Base-by-base conservation (phyloP, 306 rosid genomes). In the Hippophae rhamnoides region DNA sequence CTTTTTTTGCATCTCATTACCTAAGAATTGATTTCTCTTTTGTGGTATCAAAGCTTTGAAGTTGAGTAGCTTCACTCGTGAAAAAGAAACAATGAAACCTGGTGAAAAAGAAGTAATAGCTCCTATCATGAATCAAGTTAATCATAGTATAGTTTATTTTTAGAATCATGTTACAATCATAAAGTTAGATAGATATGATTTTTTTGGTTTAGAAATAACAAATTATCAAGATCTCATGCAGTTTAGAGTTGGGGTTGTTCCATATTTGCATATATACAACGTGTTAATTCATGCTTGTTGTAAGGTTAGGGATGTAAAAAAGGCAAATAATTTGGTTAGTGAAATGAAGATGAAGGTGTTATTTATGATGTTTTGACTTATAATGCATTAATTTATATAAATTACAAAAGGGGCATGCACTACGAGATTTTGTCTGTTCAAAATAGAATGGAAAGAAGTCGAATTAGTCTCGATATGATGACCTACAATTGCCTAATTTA, bases 261-360 rank as follows among this genome's bases (percentile, higher is more conserved):
- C 81, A 7, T 86, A 87, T 72, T 31, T 82, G 12, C 89, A 84
- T 54, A 38, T 79, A 54, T 84, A 90, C 68, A 90, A 90, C 65
- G 94, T 87, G 71, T 71, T 90, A 41, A 76, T 90, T 57, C 94
- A 86, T 73, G 94, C 94, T 60, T 87, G 95, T 69, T 80, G 89
- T 72, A 82, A 76, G 64, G 80, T 90, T 47, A 72, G 90, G 58
- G 97, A 87, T 61, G 65, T 65, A 45, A 87, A 87, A 64, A 84
- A 81, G 69, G 94, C 85, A 0, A 89, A 81, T 56, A 23, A 68
- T 55, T 51, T 90, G 18, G 60, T 83, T 54, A 72, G 74, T 47
- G 90, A 90, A 77, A 87, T 90, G 95, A 95, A 84, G 44, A 27
- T 43, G 64, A 76, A 76, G 64, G 80, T 49, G 70, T 84, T 47